Conservation (phyloP, 495 filamentous ascomycete species). For the Aspergillus baeticus region DNA sequence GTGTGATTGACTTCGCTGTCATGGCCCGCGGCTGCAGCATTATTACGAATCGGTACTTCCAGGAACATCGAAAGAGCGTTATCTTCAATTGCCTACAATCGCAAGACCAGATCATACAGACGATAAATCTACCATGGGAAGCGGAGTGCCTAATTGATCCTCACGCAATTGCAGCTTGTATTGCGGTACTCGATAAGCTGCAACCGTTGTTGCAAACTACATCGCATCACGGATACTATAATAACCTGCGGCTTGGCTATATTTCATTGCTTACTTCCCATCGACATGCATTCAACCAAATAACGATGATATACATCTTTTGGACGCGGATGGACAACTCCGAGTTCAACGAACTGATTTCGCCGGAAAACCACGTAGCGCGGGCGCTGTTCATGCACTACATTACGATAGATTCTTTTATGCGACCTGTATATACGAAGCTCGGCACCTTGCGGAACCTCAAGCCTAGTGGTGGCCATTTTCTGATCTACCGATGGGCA, state of each 20-base stretch:
- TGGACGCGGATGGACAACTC: slow-evolving; percentile 30
- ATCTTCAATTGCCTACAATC: slow-evolving; percentile 46
- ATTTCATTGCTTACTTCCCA: slow-evolving; percentile 20
- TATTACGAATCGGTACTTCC: slow-evolving; percentile 48
- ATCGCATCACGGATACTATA: slow-evolving; percentile 17
- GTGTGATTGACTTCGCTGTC: slow-evolving; percentile 60
- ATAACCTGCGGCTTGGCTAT: slow-evolving; percentile 16
- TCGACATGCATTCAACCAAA: slow-evolving; percentile 26
- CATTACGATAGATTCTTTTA: slow-evolving; percentile 56
- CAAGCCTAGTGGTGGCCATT: not conserved
- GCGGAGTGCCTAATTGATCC: slow-evolving; percentile 28
- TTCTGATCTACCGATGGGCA: slow-evolving; percentile 19
- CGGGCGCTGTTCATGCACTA: slow-evolving; percentile 58
- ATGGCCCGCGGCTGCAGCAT: slow-evolving; percentile 59
- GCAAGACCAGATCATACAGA: slow-evolving; percentile 26
- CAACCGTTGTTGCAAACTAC: slow-evolving; percentile 1
- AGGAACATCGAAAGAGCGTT: slow-evolving; percentile 25
- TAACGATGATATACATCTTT: not conserved
- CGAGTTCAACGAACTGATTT: slow-evolving; percentile 52
- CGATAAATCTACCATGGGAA: slow-evolving; percentile 34
- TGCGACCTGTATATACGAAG: slow-evolving; percentile 35
- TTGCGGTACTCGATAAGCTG: not conserved
- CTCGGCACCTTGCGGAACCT: not conserved
- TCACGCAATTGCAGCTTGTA: slow-evolving; percentile 17
- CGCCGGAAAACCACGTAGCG: slow-evolving; percentile 45